Percentiles rank a stretch among this genome's conserved stretches.
phyloP scores from a whole-genome alignment of 1,284 basidiomycete genomes.

The Ganoderma lingzhi region DNA sequence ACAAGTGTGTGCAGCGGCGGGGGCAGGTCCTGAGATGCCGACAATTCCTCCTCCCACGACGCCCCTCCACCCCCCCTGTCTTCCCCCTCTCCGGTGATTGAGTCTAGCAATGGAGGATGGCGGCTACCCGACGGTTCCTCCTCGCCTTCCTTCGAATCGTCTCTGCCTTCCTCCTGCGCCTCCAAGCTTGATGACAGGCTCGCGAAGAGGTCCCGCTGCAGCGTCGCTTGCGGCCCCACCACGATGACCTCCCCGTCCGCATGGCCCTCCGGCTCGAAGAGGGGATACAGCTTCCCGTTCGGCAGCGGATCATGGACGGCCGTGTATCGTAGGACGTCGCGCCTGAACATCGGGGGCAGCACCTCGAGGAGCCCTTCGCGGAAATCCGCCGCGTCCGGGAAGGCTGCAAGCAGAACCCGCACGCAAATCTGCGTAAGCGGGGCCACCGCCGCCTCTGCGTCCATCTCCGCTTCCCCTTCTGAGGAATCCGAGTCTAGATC shows the following conservation, averaged over 20 bases:
- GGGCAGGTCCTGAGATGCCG: conserved; percentile 25
- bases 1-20: conserved; percentile 41
- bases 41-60: conserved; percentile 38
- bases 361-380: conserved; percentile 54
- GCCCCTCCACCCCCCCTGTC: conserved; percentile 9
- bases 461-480: not conserved
- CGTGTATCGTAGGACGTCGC: conserved; percentile 61
- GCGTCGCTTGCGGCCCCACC: conserved; percentile 57
- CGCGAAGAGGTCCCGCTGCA: conserved; percentile 54
- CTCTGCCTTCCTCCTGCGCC: conserved; percentile 45
- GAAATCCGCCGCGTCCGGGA: conserved; percentile 38
- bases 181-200: not conserved
- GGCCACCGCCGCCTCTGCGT: conserved; percentile 43
- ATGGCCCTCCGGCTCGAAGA: conserved; percentile 58
- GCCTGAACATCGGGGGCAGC: conserved; percentile 64
- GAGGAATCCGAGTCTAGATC: not conserved
- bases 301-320: conserved; percentile 64
- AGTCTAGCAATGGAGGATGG: not conserved
- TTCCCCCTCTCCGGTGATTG: not conserved
- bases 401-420: conserved; percentile 46
- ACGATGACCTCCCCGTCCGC: conserved; percentile 68
- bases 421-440: conserved; percentile 52
- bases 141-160: conserved; percentile 7
- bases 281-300: conserved; percentile 52
- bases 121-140: conserved; percentile 16